These are phyloP conservation scores for Lasiosphaeriaceae sp. DNA, from an alignment of 495 filamentous ascomycete genomes.

Conservation along the genomic window DNA sequence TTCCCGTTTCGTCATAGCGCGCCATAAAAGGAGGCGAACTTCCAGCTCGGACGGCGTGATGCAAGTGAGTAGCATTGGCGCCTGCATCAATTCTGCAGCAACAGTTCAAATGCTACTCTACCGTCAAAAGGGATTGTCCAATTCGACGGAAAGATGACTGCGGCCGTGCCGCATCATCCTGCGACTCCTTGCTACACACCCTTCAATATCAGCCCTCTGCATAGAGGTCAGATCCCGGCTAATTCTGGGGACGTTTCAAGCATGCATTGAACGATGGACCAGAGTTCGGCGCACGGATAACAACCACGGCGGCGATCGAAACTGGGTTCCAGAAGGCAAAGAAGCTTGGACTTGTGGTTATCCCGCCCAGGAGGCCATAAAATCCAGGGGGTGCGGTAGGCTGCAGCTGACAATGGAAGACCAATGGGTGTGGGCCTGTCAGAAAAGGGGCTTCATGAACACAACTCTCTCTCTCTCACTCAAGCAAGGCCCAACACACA, in stretches of 20 bases:
- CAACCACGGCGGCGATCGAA: not conserved
- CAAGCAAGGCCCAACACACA: too few species aligned
- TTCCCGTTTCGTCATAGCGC: not conserved
- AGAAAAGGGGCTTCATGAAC: too few species aligned
- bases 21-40: not conserved
- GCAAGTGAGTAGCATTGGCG: not conserved
- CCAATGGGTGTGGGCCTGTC: too few species aligned
- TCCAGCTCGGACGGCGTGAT: not conserved
- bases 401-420: too few species aligned
- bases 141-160: too few species aligned
- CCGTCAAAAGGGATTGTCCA: too few species aligned
- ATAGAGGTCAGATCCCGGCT: slow-evolving; percentile 18
- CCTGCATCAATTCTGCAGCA: not conserved
- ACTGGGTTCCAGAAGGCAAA: not conserved
- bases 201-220: slow-evolving; percentile 6
- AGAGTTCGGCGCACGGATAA: slow-evolving; percentile 5
- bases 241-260: slow-evolving; percentile 18
- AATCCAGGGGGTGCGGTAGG: not conserved
- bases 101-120: too few species aligned
- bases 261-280: slow-evolving; percentile 2
- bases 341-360: not conserved
- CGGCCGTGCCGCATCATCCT: not conserved
- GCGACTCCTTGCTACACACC: not conserved
- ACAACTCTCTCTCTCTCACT: too few species aligned
- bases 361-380: not conserved